phyloP scores from a whole-genome alignment of 768 basidiomycete species.

The Pulveroboletus sp. region DNA sequence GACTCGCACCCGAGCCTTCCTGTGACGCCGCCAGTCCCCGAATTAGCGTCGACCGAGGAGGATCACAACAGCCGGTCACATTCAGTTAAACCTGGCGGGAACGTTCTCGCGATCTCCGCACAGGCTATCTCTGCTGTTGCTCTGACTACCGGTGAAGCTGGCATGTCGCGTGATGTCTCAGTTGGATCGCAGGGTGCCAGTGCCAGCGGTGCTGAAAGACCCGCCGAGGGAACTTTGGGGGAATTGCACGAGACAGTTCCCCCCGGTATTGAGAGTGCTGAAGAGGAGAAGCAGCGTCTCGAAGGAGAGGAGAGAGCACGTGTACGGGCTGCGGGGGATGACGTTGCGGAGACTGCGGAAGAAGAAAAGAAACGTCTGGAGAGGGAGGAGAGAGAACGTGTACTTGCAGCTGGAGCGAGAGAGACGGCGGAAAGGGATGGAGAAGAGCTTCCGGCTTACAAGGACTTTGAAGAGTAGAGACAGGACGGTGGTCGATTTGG shows the following conservation, averaged over 20 bases:
- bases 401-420: conserved; percentile 28
- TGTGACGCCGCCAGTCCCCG: conserved; percentile 38
- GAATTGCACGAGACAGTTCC: conserved; percentile 29
- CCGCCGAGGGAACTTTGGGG: conserved; percentile 21
- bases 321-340: conserved; percentile 28
- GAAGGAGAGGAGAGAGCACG: conserved; percentile 50
- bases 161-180: conserved; percentile 41
- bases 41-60: conserved; percentile 9
- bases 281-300: conserved; percentile 65
- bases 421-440: conserved; percentile 29
- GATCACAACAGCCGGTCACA: conserved; percentile 1
- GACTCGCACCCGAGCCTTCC: conserved; percentile 35
- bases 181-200: not conserved
- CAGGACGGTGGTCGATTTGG: not conserved
- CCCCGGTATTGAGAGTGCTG: conserved; percentile 45
- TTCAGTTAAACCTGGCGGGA: conserved; percentile 16
- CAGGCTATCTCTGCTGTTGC: conserved; percentile 34
- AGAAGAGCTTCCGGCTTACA: conserved; percentile 42
- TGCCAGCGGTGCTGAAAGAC: conserved; percentile 9
- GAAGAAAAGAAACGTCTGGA: conserved; percentile 64
- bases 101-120: conserved; percentile 14
- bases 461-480: conserved; percentile 30
- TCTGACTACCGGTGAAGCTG: conserved; percentile 38
- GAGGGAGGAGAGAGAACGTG: conserved; percentile 60
- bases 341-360: conserved; percentile 44